These are phyloP conservation scores for Boletus smithii DNA, from an alignment of 1,284 basidiomycete genomes.

Conservation along the genomic window DNA sequence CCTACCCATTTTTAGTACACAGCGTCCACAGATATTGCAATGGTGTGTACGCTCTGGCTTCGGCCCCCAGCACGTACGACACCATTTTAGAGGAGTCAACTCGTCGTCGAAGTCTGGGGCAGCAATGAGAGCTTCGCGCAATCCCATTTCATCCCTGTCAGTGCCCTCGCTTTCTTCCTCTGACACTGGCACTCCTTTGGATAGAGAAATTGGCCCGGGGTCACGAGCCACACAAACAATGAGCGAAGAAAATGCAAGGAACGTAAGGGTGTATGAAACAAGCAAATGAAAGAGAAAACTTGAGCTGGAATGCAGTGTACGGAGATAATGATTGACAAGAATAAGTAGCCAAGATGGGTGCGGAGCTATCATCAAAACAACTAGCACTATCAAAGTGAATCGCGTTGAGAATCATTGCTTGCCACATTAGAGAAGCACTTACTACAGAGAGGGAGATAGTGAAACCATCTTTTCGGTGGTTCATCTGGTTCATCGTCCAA, in stretches of 20 bases:
- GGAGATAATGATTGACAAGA: conserved; percentile 62
- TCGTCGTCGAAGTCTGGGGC: conserved; percentile 48
- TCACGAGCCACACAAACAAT: conserved; percentile 68
- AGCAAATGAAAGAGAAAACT: conserved; percentile 53
- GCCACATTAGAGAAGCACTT: conserved; percentile 20
- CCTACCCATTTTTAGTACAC: conserved; percentile 84
- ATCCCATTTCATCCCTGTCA: conserved; percentile 47
- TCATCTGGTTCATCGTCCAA: conserved; percentile 31
- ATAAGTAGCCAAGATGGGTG: conserved; percentile 69
- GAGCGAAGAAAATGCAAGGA: conserved; percentile 66
- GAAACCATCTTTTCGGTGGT: conserved; percentile 49
- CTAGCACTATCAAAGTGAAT: conserved; percentile 42
- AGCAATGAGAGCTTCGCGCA: conserved; percentile 58
- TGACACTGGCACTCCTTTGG: conserved; percentile 32
- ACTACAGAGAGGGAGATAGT: conserved; percentile 57
- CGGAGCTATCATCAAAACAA: conserved; percentile 61
- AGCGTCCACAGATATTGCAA: conserved; percentile 72
- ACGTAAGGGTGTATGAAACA: conserved; percentile 58
- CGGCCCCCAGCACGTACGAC: conserved; percentile 69
- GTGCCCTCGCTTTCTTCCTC: conserved; percentile 27
- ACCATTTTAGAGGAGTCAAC: conserved; percentile 61
- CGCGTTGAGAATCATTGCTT: conserved; percentile 7
- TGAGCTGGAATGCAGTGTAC: conserved; percentile 45
- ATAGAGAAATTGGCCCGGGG: conserved; percentile 58
- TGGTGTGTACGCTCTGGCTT: conserved; percentile 87